phyloP scores from a whole-genome alignment of 805 yeast genomes.

The Scheffersomyces coipomensis region DNA sequence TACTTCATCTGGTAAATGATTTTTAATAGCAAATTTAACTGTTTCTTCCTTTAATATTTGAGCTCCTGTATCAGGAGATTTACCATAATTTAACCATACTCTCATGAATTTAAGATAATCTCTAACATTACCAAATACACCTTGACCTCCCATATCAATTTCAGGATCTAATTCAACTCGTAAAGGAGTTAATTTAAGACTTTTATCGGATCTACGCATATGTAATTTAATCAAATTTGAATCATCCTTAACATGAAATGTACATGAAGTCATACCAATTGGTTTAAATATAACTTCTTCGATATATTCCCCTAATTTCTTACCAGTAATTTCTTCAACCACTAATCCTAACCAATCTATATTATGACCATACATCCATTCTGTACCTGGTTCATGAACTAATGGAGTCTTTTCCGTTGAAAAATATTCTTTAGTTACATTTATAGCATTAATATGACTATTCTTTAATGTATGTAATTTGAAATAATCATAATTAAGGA shows the following conservation, averaged over 20 bases:
- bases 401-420: slow-evolving; percentile 24
- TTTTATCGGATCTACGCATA: slow-evolving; percentile 13
- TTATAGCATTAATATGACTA: slow-evolving; percentile 13
- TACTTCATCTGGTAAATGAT: slow-evolving; percentile 28
- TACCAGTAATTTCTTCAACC: slow-evolving; percentile 31
- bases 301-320: slow-evolving; percentile 29
- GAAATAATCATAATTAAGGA: slow-evolving; percentile 27
- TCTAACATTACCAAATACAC: slow-evolving; percentile 33
- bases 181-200: slow-evolving; percentile 9
- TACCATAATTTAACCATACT: slow-evolving; percentile 38
- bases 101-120: slow-evolving; percentile 40
- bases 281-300: slow-evolving; percentile 29
- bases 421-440: slow-evolving; percentile 24
- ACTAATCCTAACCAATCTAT: slow-evolving; percentile 39
- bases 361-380: slow-evolving; percentile 36
- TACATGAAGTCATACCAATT: slow-evolving; percentile 30
- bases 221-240: slow-evolving; percentile 14
- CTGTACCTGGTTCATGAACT: slow-evolving; percentile 36
- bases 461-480: slow-evolving; percentile 17
- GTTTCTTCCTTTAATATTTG: slow-evolving; percentile 25
- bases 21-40: slow-evolving; percentile 28
- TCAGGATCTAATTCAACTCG: slow-evolving; percentile 18
- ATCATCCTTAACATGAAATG: slow-evolving; percentile 17
- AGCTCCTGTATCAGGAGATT: slow-evolving; percentile 35
- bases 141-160: slow-evolving; percentile 46